Evolutionary conservation across 2,329 filamentous ascomycete genomes (phyloP).

Genomic region (Colletotrichum destructivum): DNA sequence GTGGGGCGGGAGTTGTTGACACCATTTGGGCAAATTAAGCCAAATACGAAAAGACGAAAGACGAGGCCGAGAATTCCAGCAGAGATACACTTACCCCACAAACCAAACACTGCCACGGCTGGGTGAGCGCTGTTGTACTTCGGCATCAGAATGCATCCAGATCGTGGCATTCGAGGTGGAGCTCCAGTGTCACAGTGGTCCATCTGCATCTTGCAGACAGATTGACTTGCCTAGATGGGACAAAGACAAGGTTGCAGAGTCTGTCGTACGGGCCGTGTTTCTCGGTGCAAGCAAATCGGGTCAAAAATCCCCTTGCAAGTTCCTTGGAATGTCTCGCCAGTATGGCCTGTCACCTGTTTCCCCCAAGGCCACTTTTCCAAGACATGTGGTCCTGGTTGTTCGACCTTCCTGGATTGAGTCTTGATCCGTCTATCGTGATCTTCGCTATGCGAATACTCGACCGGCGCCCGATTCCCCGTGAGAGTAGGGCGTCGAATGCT

Average conservation of each 20-base stretch:
- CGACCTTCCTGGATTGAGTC: slow-evolving; percentile 17
- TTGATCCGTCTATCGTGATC: slow-evolving; percentile 23
- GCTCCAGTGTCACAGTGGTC: slow-evolving; percentile 36
- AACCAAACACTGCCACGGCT: slow-evolving; percentile 17
- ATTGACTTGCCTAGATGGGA: slow-evolving; percentile 38
- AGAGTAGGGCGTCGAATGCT: slow-evolving; percentile 21
- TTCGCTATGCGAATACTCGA: slow-evolving; percentile 12
- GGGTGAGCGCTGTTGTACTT: slow-evolving; percentile 14
- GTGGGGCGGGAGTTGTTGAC: slow-evolving; percentile 27
- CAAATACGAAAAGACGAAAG: slow-evolving; percentile 26
- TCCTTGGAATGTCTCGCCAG: slow-evolving; percentile 15
- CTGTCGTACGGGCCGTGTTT: slow-evolving; percentile 34
- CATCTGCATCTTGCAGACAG: slow-evolving; percentile 38
- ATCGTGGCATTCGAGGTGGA: slow-evolving; percentile 35
- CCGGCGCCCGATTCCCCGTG: slow-evolving; percentile 26
- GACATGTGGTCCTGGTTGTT: slow-evolving; percentile 8
- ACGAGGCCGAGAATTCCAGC: slow-evolving; percentile 24
- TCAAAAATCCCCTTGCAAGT: slow-evolving; percentile 4
- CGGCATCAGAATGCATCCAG: slow-evolving; percentile 22
- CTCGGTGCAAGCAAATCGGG: slow-evolving; percentile 22
- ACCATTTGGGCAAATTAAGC: slow-evolving; percentile 42
- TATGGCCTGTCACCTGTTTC: slow-evolving; percentile 5
- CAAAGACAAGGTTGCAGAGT: slow-evolving; percentile 34
- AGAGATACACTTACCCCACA: slow-evolving; percentile 28
- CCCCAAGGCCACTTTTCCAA: slow-evolving; percentile 19